Evolutionary conservation across 1,139 yeast genomes (phyloP), one percentile per base, ranked within the genome.

Genomic region (Yamadazyma songkhlaensis): DNA sequence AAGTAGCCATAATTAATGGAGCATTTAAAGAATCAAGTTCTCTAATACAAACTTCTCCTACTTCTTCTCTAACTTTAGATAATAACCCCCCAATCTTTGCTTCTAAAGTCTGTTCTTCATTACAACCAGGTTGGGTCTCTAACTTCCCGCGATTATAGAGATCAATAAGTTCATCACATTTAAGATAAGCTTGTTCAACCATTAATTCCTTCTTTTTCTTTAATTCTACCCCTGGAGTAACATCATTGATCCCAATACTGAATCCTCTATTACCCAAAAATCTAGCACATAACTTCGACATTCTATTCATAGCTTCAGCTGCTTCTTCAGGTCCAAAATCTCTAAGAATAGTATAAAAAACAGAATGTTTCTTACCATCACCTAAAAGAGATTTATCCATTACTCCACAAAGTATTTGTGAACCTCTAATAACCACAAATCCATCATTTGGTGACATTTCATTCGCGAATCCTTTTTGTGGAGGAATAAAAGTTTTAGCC

Each of bases 371-470:
- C 58, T 94, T 94, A 64, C 98, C 99, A 60, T 94, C 99, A 52
- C 99, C 99, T 9, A 94, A 72, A 1, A 92, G 79, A 15, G 95
- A 86, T 62, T 94, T 94, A 62, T 94, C 99, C 98, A 94, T 92
- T 22, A 87, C 87, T 46, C 99, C 99, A 53, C 92, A 76, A 51
- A 94, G 69, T 35, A 94, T 80, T 49, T 89, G 78, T 2, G 97
- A 88, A 13, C 96, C 96, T 53, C 97, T 74, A 41, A 94, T 86
- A 36, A 94, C 67, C 25, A 92, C 94, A 55, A 73, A 94, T 9
- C 98, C 97, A 60, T 94, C 99, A 57, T 92, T 94, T 26, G 95
- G 96, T 3, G 97, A 89, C 97, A 94, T 89, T 61, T 94, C 98
- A 48, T 75, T 82, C 1, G 96, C 95, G 40, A 74, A 68, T 3